phyloP scores from a whole-genome alignment of 2,329 filamentous ascomycete species.

The Ceratocystis alfenasii region DNA sequence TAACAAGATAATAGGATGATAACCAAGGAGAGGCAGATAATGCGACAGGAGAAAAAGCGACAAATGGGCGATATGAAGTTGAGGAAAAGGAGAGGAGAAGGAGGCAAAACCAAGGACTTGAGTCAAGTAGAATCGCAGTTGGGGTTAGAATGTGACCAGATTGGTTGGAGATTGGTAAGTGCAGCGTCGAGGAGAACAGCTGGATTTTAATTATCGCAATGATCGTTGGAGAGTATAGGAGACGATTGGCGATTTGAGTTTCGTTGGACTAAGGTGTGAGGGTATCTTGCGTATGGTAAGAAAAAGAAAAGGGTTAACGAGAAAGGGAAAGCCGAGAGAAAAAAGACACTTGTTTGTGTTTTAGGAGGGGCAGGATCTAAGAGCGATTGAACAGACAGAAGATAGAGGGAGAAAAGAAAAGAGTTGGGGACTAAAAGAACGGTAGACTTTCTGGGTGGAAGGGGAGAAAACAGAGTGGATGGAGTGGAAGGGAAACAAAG shows the following conservation, averaged over 20 bases:
- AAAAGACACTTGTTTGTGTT: conserved; percentile 7
- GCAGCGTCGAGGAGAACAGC: not conserved
- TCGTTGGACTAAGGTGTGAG: not conserved
- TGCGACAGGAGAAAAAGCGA: not conserved
- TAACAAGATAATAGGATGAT: not conserved
- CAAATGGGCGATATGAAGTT: not conserved
- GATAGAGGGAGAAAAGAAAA: not conserved
- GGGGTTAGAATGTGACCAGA: not conserved
- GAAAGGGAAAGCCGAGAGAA: not conserved
- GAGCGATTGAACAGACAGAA: not conserved
- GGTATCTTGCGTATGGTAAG: not conserved
- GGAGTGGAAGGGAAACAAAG: no score
- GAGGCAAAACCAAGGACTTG: not conserved
- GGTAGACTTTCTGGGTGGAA: not conserved
- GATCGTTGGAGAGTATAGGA: not conserved
- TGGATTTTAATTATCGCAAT: not conserved
- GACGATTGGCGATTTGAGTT: not conserved
- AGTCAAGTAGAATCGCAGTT: not conserved
- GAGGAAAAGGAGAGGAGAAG: not conserved
- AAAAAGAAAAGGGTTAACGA: conserved; percentile 1
- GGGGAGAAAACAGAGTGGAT: not conserved
- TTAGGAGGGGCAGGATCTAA: conserved; percentile 1
- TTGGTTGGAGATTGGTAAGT: not conserved
- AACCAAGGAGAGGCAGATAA: not conserved
- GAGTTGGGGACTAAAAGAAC: not conserved